Evolutionary conservation across 768 basidiomycete species (phyloP).

Genomic region (Boletus reticulatus): DNA sequence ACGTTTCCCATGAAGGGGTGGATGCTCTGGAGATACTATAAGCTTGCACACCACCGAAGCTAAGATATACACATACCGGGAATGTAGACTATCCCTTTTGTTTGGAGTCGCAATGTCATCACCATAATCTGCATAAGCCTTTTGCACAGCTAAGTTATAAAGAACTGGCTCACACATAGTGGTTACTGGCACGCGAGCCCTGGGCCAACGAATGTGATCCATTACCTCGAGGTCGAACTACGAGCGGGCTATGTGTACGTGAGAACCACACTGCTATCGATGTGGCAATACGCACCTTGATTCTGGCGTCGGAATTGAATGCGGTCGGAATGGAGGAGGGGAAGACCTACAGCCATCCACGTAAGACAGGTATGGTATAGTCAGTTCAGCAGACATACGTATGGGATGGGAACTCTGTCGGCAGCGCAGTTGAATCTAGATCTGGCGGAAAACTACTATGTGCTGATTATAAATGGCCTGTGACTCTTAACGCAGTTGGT

Average conservation of each 20-base stretch:
- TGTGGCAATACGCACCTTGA: constrained; percentile 21
- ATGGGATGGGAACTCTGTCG: constrained; percentile 23
- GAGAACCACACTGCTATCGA: not conserved
- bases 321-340: constrained; percentile 19
- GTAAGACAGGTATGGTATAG: not conserved
- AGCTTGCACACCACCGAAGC: not conserved
- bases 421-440: constrained; percentile 13
- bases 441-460: constrained; percentile 4
- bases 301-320: constrained; percentile 32
- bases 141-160: not conserved
- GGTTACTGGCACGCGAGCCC: not conserved
- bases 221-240: constrained; percentile 17
- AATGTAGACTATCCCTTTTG: constrained; percentile 4
- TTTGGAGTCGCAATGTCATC: not conserved
- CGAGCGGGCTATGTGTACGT: constrained; percentile 20
- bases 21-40: constrained; percentile 9
- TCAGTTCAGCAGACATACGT: constrained; percentile 16
- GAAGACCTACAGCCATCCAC: constrained; percentile 10
- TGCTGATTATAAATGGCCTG: not conserved
- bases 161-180: constrained; percentile 13
- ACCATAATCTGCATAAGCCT: constrained; percentile 7
- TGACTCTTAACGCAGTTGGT: not conserved
- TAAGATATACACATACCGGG: constrained; percentile 13
- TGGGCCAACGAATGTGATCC: constrained; percentile 13
- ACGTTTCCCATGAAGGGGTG: constrained; percentile 13